phyloP scores from a whole-genome alignment of 176 grass and related monocot genomes.

The Oryza meridionalis region DNA sequence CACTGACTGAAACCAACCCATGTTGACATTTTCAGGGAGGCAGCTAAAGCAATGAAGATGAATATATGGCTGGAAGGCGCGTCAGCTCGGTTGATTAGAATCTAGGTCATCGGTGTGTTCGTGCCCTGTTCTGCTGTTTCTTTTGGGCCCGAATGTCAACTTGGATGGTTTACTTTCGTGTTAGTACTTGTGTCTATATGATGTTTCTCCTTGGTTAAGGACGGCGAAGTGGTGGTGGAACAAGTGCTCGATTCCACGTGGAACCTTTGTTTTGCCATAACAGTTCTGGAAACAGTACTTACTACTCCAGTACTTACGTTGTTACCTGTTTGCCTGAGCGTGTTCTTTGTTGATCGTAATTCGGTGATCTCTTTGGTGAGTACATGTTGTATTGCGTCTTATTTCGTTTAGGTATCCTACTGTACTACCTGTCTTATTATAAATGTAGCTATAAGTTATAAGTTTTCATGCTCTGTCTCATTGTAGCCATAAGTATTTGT shows the following conservation, averaged over 20 bases:
- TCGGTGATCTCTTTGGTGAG: background rate
- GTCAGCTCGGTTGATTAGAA: background rate
- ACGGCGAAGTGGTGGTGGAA: background rate
- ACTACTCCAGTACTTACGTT: background rate
- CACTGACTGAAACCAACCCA: background rate
- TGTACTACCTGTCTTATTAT: no score
- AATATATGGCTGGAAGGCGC: background rate
- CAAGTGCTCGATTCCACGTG: background rate
- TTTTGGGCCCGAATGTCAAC: slow-evolving; percentile 4
- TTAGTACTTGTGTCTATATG: no score
- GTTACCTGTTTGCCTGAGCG: background rate
- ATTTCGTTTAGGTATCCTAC: background rate
- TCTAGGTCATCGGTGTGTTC: background rate
- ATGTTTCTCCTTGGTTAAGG: no score
- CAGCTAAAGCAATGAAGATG: slow-evolving; percentile 3
- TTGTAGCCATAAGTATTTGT: no score
- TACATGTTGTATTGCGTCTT: background rate
- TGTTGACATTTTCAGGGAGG: slow-evolving; percentile 7
- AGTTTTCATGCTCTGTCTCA: no score
- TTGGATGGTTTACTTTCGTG: no score
- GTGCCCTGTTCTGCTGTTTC: background rate
- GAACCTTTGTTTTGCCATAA: background rate
- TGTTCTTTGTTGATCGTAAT: background rate
- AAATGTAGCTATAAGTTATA: no score
- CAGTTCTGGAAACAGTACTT: background rate